A percentile compares a stretch with the other conserved stretches of the same genome.
Conservation (phyloP, 305 asterid genomes). For the Salvia sclarea region DNA sequence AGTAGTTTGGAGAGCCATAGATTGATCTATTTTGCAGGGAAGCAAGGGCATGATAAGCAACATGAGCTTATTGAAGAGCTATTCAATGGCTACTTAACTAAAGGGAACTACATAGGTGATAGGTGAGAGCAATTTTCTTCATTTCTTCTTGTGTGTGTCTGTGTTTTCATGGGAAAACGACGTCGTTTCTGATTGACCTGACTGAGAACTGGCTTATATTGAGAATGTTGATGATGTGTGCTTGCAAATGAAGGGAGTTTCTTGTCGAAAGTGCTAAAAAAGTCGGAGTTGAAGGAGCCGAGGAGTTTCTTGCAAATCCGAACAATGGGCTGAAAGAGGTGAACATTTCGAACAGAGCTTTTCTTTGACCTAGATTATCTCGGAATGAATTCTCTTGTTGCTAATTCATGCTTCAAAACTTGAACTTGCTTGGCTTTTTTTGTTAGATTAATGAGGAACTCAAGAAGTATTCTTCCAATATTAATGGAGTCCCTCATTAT, state of each 20-base stretch:
- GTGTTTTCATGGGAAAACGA: no score
- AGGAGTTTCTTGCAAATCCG: slow-evolving; percentile 66
- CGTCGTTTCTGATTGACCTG: no score
- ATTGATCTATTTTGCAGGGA: slow-evolving; percentile 56
- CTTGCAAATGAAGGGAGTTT: slow-evolving; percentile 45
- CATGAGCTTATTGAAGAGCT: slow-evolving; percentile 70
- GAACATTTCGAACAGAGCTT: not conserved
- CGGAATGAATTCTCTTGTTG: not conserved
- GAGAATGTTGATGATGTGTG: no score
- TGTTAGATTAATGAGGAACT: slow-evolving; percentile 64
- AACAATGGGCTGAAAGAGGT: slow-evolving; percentile 74
- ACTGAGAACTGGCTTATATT: no score
- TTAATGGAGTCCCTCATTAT: slow-evolving; percentile 71
- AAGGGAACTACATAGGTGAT: slow-evolving; percentile 70
- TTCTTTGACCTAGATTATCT: no score
- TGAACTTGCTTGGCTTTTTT: not conserved
- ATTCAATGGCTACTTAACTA: slow-evolving; percentile 59
- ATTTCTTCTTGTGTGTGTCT: not conserved
- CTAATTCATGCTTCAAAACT: not conserved
- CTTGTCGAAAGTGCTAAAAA: slow-evolving; percentile 62
- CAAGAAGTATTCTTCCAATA: slow-evolving; percentile 43
- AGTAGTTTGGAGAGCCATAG: slow-evolving; percentile 77
- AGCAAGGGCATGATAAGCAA: slow-evolving; percentile 52
- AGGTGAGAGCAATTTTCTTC: slow-evolving; percentile 31
- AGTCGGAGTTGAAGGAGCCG: slow-evolving; percentile 77